Conservation (phyloP, 2,329 filamentous ascomycete genomes). For the Tolypocladium ophioglossoides region DNA sequence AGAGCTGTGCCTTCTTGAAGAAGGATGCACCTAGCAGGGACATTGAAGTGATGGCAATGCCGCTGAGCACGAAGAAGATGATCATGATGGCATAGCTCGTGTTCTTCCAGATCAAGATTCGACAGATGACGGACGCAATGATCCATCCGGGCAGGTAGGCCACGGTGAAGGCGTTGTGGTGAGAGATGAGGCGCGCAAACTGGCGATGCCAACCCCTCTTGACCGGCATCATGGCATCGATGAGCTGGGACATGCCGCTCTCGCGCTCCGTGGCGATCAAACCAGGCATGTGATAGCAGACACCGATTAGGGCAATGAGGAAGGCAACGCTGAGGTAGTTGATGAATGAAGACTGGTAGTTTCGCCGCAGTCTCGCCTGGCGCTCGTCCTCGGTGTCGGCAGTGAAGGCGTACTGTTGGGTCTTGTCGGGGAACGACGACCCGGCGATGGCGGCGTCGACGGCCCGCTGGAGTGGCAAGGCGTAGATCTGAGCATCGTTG, state of each 20-base stretch:
- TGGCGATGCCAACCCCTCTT: slow-evolving; percentile 65
- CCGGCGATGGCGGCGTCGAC: slow-evolving; percentile 63
- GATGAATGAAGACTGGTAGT: slow-evolving; percentile 58
- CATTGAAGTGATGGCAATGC: slow-evolving; percentile 67
- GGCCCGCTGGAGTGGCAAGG: slow-evolving; percentile 68
- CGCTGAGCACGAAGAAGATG: slow-evolving; percentile 65
- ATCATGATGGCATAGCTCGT: slow-evolving; percentile 57
- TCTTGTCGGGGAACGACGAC: slow-evolving; percentile 44
- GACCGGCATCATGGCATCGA: slow-evolving; percentile 87
- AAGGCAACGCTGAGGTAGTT: slow-evolving; percentile 70
- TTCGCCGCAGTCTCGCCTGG: slow-evolving; percentile 56
- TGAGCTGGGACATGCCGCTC: slow-evolving; percentile 73
- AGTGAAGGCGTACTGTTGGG: slow-evolving; percentile 51
- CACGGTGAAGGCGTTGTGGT: slow-evolving; percentile 69
- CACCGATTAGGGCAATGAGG: slow-evolving; percentile 67
- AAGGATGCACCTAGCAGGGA: slow-evolving; percentile 73
- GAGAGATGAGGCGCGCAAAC: slow-evolving; percentile 63
- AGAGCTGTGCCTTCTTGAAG: slow-evolving; percentile 80
- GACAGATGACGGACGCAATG: slow-evolving; percentile 57
- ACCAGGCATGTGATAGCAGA: slow-evolving; percentile 80
- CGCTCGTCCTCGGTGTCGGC: slow-evolving; percentile 18
- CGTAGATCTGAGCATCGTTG: slow-evolving; percentile 70
- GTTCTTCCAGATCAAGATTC: slow-evolving; percentile 49
- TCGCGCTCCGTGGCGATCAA: slow-evolving; percentile 80
- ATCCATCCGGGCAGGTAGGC: slow-evolving; percentile 80